Percentiles rank a stretch among this genome's conserved stretches.
These are phyloP conservation scores for Firmiana major DNA, from an alignment of 345 rosid species.

Conservation along the genomic window DNA sequence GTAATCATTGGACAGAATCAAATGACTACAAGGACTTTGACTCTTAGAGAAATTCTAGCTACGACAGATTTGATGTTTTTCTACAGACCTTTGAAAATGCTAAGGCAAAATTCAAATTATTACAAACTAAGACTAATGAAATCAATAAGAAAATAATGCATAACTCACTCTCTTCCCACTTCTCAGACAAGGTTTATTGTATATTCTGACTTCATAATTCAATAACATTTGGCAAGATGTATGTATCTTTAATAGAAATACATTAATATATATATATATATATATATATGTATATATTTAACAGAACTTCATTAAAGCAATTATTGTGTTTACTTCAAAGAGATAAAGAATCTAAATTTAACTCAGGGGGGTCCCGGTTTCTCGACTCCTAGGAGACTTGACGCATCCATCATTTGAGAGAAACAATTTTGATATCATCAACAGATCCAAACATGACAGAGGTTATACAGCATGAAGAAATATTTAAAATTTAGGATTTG, in stretches of 20 bases:
- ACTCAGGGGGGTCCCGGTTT: background rate
- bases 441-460: background rate
- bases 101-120: background rate
- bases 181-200: background rate
- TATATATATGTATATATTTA: background rate
- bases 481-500: background rate
- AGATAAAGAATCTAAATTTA: background rate
- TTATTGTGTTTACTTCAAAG: background rate
- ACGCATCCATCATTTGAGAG: constrained; percentile 7
- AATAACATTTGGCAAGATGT: background rate
- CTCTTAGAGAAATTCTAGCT: background rate
- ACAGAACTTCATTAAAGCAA: background rate
- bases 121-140: background rate
- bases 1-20: background rate
- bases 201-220: background rate
- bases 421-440: background rate
- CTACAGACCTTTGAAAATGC: background rate
- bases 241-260: background rate
- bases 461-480: background rate
- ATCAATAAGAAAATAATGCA: background rate
- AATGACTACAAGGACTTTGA: background rate
- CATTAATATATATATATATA: no score
- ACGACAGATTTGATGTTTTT: background rate
- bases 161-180: background rate
- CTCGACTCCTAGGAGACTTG: background rate